A percentile compares a stretch with the other conserved stretches of the same genome.
These are phyloP conservation scores for Trichoderma orchidacearum DNA, from an alignment of 495 filamentous ascomycete genomes.

Conservation along the genomic window DNA sequence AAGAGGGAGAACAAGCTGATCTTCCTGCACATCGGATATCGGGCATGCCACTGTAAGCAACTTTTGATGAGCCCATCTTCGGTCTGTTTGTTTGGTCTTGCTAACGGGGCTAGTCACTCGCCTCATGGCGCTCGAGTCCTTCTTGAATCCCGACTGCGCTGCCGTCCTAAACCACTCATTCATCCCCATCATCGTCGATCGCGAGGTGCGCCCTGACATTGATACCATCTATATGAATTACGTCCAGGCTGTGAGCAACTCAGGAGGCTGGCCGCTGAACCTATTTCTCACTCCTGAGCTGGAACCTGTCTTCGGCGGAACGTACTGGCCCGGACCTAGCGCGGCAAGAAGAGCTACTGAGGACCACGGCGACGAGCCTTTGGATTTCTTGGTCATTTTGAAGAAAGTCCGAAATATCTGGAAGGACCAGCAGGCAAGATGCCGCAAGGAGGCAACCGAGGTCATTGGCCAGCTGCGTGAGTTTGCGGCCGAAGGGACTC, in stretches of 20 bases:
- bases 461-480: slow-evolving; percentile 68
- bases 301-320: slow-evolving; percentile 89
- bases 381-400: slow-evolving; percentile 68
- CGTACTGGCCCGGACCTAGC: slow-evolving; percentile 75
- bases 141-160: slow-evolving; percentile 70
- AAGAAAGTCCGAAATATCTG: slow-evolving; percentile 71
- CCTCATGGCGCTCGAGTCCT: slow-evolving; percentile 90
- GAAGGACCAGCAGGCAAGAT: slow-evolving; percentile 69
- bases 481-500: slow-evolving; percentile 76
- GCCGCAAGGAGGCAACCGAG: slow-evolving; percentile 66
- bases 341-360: slow-evolving; percentile 12
- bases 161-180: slow-evolving; percentile 73
- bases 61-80: neutral
- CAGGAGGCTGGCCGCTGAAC: slow-evolving; percentile 92
- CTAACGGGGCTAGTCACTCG: slow-evolving; percentile 51
- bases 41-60: slow-evolving; percentile 78
- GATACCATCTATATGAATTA: slow-evolving; percentile 99
- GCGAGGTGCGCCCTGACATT: slow-evolving; percentile 89
- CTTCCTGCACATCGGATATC: slow-evolving; percentile 92
- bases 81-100: neutral
- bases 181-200: slow-evolving; percentile 85
- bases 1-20: slow-evolving; percentile 70
- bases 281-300: slow-evolving; percentile 90
- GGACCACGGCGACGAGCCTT: slow-evolving; percentile 31
- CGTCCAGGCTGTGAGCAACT: slow-evolving; percentile 83